Evolutionary conservation across 306 rosid species (phyloP).

Genomic region (Betula pendula): DNA sequence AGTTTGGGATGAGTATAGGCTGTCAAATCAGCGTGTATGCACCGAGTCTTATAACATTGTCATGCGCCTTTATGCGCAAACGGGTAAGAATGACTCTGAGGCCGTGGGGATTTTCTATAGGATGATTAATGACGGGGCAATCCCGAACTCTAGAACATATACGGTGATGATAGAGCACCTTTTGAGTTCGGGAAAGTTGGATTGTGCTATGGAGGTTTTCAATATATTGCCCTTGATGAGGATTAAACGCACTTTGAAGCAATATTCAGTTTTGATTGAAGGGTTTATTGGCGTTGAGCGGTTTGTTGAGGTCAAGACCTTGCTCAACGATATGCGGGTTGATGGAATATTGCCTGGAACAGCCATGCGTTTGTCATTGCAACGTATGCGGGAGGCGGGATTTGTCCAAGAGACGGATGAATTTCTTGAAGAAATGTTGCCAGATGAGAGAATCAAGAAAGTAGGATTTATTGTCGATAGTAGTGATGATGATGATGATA

Average conservation of each 20-base stretch:
- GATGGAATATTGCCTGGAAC: slow-evolving; percentile 74
- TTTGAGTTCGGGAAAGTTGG: slow-evolving; percentile 43
- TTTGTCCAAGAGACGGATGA: slow-evolving; percentile 42
- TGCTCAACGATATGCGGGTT: slow-evolving; percentile 63
- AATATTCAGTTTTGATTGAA: slow-evolving; percentile 50
- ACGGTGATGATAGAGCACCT: slow-evolving; percentile 77
- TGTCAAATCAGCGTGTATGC: slow-evolving; percentile 37
- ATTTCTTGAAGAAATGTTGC: slow-evolving; percentile 47
- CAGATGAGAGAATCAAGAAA: slow-evolving; percentile 53
- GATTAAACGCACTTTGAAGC: slow-evolving; percentile 65
- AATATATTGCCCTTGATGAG: slow-evolving; percentile 60
- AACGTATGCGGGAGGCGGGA: slow-evolving; percentile 50
- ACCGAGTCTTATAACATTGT: slow-evolving; percentile 69
- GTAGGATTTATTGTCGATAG: slow-evolving; percentile 44
- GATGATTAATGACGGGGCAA: slow-evolving; percentile 64
- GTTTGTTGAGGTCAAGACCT: slow-evolving; percentile 49
- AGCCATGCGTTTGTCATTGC: slow-evolving; percentile 50
- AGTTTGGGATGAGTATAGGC: slow-evolving; percentile 58
- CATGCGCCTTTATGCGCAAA: slow-evolving; percentile 58
- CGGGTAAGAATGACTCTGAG: slow-evolving; percentile 55
- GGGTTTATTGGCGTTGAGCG: slow-evolving; percentile 41
- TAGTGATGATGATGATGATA: slow-evolving; percentile 35
- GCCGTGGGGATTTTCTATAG: slow-evolving; percentile 49
- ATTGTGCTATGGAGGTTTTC: slow-evolving; percentile 62
- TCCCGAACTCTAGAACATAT: slow-evolving; percentile 69